Evolutionary conservation across 805 yeast genomes (phyloP).

Genomic region (Kazachstania psychrophila): DNA sequence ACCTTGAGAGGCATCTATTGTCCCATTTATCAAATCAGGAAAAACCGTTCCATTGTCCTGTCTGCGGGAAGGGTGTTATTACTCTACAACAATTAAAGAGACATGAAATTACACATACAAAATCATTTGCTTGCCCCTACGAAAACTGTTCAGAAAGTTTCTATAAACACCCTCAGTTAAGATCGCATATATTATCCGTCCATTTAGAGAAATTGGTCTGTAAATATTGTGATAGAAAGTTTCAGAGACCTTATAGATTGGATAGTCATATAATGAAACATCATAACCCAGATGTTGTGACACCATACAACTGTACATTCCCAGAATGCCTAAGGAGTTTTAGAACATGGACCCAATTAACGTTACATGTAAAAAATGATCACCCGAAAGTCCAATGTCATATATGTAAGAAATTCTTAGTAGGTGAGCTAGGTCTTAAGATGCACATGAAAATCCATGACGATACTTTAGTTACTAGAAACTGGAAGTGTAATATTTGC

Average conservation of each 20-base stretch:
- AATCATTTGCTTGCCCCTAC: slow-evolving; percentile 50
- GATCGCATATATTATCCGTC: slow-evolving; percentile 56
- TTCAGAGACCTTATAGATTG: slow-evolving; percentile 55
- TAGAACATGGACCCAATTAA: slow-evolving; percentile 66
- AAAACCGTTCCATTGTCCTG: slow-evolving; percentile 63
- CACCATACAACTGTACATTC: slow-evolving; percentile 47
- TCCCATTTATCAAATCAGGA: slow-evolving; percentile 46
- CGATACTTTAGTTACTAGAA: slow-evolving; percentile 38
- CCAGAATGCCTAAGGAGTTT: slow-evolving; percentile 53
- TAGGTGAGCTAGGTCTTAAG: slow-evolving; percentile 58
- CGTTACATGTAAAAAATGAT: slow-evolving; percentile 56
- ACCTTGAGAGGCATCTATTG: slow-evolving; percentile 61
- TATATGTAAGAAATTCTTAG: slow-evolving; percentile 61
- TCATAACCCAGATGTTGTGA: slow-evolving; percentile 41
- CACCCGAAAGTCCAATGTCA: slow-evolving; percentile 64
- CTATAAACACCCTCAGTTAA: slow-evolving; percentile 63
- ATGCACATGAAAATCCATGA: slow-evolving; percentile 72
- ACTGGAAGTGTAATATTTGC: slow-evolving; percentile 63
- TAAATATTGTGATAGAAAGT: slow-evolving; percentile 52
- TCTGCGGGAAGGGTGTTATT: slow-evolving; percentile 76
- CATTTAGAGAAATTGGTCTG: slow-evolving; percentile 54
- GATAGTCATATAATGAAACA: slow-evolving; percentile 55
- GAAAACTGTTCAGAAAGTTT: slow-evolving; percentile 60
- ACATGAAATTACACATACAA: slow-evolving; percentile 75
- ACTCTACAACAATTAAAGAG: slow-evolving; percentile 72